These are phyloP conservation scores for Hordeum vulgare DNA, from an alignment of 176 grass and related monocot species.

Conservation along the genomic window DNA sequence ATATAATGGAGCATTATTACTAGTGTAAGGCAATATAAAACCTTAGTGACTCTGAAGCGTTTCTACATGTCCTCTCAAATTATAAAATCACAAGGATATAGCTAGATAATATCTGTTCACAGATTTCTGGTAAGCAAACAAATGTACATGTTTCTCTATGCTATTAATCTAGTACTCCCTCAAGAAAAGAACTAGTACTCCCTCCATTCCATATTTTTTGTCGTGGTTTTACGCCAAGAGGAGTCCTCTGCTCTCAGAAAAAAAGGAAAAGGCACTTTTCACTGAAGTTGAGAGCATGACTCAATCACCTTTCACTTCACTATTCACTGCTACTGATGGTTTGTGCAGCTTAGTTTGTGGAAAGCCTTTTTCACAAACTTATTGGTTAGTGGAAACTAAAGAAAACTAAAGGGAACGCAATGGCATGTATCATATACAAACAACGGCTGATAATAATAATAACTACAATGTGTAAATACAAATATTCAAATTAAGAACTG, in stretches of 20 bases:
- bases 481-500: neutral
- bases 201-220: no score
- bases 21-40: constrained; percentile 27
- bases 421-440: neutral
- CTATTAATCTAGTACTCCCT: constrained; percentile 3
- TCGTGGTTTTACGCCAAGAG: neutral
- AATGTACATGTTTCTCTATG: neutral
- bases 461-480: neutral
- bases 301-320: neutral
- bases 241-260: neutral
- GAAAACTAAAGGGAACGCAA: neutral
- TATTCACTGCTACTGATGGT: neutral
- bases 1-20: neutral
- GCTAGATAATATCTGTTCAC: neutral
- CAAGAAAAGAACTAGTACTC: no score
- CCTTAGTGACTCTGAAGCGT: constrained; percentile 76
- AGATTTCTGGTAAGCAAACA: neutral
- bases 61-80: constrained; percentile 81
- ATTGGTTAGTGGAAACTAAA: neutral
- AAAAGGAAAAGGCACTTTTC: neutral
- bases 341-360: neutral
- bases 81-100: constrained; percentile 50
- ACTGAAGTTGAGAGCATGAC: neutral
- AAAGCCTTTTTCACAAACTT: neutral
- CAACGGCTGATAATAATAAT: neutral